Conservation (phyloP, 148 eudicot species). For the Euryodendron excelsum region DNA sequence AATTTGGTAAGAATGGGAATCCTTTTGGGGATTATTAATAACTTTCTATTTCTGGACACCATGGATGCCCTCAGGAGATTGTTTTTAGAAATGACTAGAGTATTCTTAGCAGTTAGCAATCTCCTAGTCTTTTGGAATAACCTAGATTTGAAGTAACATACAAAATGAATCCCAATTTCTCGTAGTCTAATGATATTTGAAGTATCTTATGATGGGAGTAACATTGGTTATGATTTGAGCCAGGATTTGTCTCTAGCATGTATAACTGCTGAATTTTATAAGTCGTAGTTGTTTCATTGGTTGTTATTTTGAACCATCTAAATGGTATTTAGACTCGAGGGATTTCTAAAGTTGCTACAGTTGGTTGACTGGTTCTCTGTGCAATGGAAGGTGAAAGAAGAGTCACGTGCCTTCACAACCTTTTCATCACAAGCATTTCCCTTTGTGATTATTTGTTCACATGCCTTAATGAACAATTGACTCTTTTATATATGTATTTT, state of each 20-base stretch:
- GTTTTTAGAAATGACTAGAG: not conserved
- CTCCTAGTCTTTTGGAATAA: not conserved
- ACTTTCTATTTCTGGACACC: not conserved
- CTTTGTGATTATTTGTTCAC: not conserved
- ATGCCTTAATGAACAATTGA: too few species aligned
- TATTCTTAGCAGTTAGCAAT: not conserved
- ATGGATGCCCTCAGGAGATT: not conserved
- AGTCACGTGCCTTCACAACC: not conserved
- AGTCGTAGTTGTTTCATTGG: not conserved
- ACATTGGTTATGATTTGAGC: not conserved
- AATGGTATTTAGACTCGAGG: not conserved
- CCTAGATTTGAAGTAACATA: not conserved
- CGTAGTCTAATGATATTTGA: not conserved
- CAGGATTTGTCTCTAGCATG: not conserved
- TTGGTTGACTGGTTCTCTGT: not conserved
- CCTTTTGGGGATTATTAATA: not conserved
- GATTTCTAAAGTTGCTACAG: not conserved
- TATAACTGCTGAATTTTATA: not conserved
- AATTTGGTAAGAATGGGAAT: constrained; percentile 54
- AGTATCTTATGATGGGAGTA: not conserved
- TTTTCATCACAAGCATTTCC: not conserved
- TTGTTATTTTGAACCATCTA: not conserved
- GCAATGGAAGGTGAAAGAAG: not conserved
- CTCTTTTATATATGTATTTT: too few species aligned
- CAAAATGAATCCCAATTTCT: not conserved